Conservation (phyloP, 768 basidiomycete genomes). For the Pleurotus citrinopileatus region DNA sequence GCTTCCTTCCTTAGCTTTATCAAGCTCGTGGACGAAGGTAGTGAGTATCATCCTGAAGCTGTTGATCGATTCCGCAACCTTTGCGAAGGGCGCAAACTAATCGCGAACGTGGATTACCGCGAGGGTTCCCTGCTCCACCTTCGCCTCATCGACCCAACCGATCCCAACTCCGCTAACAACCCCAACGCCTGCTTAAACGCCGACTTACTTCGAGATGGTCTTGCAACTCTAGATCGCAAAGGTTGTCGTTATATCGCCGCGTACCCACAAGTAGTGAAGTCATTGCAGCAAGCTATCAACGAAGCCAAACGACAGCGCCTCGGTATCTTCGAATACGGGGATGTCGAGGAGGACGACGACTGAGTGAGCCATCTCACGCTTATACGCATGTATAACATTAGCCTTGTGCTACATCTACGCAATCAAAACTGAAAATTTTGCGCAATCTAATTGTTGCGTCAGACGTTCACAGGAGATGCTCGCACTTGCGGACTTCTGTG, state of each 20-base stretch:
- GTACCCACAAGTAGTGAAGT: slow-evolving; percentile 67
- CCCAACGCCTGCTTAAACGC: slow-evolving; percentile 83
- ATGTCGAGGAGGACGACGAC: slow-evolving; percentile 80
- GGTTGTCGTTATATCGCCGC: slow-evolving; percentile 67
- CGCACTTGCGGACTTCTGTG: neutral
- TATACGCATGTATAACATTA: slow-evolving; percentile 9
- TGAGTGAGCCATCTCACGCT: too few relatives aligned
- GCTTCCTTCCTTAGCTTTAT: slow-evolving; percentile 78
- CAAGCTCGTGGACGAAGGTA: slow-evolving; percentile 73
- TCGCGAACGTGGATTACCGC: slow-evolving; percentile 90
- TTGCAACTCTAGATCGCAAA: slow-evolving; percentile 78
- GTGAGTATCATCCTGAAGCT: slow-evolving; percentile 86
- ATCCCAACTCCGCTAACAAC: slow-evolving; percentile 65
- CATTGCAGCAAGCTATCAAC: slow-evolving; percentile 56
- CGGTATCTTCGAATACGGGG: slow-evolving; percentile 92
- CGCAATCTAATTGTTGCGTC: too few relatives aligned
- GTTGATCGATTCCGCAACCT: slow-evolving; percentile 81
- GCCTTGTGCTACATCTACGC: neutral
- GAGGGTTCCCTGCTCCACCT: slow-evolving; percentile 81
- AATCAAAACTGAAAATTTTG: too few relatives aligned
- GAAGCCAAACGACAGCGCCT: slow-evolving; percentile 71
- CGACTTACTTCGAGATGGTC: slow-evolving; percentile 84
- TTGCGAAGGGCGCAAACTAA: slow-evolving; percentile 91
- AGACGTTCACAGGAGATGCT: too few relatives aligned
- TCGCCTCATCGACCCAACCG: slow-evolving; percentile 86